Percentiles rank a stretch among this genome's conserved stretches.
phyloP scores from a whole-genome alignment of 2,329 filamentous ascomycete genomes.

The Fusarium sp. region DNA sequence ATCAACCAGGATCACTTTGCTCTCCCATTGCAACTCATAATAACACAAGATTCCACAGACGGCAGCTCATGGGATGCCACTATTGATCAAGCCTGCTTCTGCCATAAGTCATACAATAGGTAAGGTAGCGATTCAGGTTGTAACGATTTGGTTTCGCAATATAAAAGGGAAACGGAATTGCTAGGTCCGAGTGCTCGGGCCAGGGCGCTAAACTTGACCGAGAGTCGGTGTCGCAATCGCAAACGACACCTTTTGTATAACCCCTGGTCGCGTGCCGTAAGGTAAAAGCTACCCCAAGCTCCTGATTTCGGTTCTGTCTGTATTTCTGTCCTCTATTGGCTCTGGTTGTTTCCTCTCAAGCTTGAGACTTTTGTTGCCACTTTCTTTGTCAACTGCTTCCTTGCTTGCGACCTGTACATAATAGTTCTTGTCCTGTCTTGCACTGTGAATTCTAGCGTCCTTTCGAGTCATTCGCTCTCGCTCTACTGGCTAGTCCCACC shows the following conservation, averaged over 20 bases:
- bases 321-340: neutral
- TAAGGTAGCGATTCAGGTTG: neutral
- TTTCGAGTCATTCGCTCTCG: neutral
- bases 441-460: neutral
- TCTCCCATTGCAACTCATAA: neutral
- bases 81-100: neutral
- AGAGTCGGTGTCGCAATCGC: slow-evolving; percentile 24
- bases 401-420: slow-evolving; percentile 24
- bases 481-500: slow-evolving; percentile 15
- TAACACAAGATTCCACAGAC: too few species aligned
- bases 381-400: neutral
- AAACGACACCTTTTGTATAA: slow-evolving; percentile 18
- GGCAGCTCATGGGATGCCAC: neutral
- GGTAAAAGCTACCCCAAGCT: slow-evolving; percentile 27
- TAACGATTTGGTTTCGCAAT: neutral
- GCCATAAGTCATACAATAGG: neutral
- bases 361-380: slow-evolving; percentile 4
- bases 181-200: slow-evolving; percentile 16
- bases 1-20: neutral
- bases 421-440: slow-evolving; percentile 1
- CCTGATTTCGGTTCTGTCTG: slow-evolving; percentile 7
- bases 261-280: slow-evolving; percentile 30
- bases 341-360: neutral
- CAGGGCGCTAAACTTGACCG: slow-evolving; percentile 11
- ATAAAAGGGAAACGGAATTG: neutral